Evolutionary conservation across 2,329 filamentous ascomycete genomes (phyloP).

Genomic region (Penicillium nordicum): DNA sequence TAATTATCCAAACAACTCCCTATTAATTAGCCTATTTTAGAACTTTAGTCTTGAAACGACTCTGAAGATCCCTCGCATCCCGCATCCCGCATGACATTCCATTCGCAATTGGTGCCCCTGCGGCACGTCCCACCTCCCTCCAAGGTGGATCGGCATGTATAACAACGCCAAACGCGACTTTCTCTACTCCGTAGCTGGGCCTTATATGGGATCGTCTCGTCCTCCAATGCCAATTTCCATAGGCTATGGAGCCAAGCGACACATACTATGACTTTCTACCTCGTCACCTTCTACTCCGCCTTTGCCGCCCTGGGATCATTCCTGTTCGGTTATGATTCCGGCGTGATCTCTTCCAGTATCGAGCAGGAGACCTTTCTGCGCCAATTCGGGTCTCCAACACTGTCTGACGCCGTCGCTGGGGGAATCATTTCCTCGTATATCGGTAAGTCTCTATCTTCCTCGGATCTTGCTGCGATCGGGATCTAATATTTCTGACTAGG

Average conservation of each 20-base stretch:
- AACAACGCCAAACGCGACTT: constrained; percentile 9
- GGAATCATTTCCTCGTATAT: constrained; percentile 43
- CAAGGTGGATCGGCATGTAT: constrained; percentile 17
- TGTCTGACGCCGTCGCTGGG: constrained; percentile 34
- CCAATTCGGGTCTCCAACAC: constrained; percentile 26
- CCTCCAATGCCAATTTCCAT: not conserved
- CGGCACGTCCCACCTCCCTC: constrained; percentile 19
- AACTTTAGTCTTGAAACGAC: not conserved
- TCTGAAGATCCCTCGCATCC: constrained; percentile 16
- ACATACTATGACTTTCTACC: constrained; percentile 26
- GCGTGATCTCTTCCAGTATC: constrained; percentile 39
- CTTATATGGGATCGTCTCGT: constrained; percentile 4
- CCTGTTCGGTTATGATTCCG: constrained; percentile 49
- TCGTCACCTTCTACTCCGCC: constrained; percentile 37
- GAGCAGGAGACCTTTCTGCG: constrained; percentile 33
- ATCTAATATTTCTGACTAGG: constrained; percentile 25
- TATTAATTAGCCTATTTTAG: not conserved
- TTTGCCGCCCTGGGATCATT: constrained; percentile 49
- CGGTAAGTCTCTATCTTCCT: constrained; percentile 12
- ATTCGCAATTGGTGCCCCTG: constrained; percentile 13
- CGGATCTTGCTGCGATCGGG: not conserved
- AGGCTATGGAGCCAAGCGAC: constrained; percentile 12
- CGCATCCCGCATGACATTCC: constrained; percentile 19
- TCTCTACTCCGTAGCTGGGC: not conserved
- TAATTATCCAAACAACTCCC: not conserved